Evolutionary conservation across 805 yeast genomes (phyloP), one percentile per base, ranked within the genome.

Genomic region (baker's yeast (Saccharomyces cerevisiae)): DNA sequence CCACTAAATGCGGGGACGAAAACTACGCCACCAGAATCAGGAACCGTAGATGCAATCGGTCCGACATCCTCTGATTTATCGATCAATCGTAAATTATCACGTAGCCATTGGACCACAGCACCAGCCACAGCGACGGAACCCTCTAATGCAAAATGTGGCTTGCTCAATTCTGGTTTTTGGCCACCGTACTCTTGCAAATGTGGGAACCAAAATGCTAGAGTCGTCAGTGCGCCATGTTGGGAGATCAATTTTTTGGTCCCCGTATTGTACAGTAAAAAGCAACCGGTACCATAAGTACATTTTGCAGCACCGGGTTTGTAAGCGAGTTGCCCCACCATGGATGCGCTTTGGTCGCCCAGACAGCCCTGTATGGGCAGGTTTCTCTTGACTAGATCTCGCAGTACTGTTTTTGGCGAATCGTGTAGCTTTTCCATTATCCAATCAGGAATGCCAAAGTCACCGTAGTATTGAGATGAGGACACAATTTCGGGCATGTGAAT

Each of bases 51-150:
- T 11, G 96, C 96, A 63, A 91, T 77, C 28, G 95, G 95, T 3
- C 96, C 97, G 57, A 92, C 83, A 70, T 91, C 96, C 61, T 85
- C 84, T 6, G 96, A 87, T 55, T 82, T 80, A 62, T 82, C 83
- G 62, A 91, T 87, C 65, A 91, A 74, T 60, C 87, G 85, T 73
- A 91, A 79, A 73, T 90, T 90, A 72, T 91, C 96, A 67, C 96
- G 79, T 61, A 92, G 79, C 96, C 97, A 91, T 73, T 89, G 96
- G 59, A 91, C 89, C 61, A 87, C 87, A 9, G 96, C 84, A 30
- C 98, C 97, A 24, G 97, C 97, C 52, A 90, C 97, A 2, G 97
- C 95, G 64, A 92, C 88, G 6, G 97, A 89, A 51, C 98, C 98
- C 73, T 91, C 98, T 51, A 91, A 75, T 11, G 97, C 97, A 71